phyloP scores from a whole-genome alignment of 2,329 filamentous ascomycete genomes.

The Fonsecaea monophora region DNA sequence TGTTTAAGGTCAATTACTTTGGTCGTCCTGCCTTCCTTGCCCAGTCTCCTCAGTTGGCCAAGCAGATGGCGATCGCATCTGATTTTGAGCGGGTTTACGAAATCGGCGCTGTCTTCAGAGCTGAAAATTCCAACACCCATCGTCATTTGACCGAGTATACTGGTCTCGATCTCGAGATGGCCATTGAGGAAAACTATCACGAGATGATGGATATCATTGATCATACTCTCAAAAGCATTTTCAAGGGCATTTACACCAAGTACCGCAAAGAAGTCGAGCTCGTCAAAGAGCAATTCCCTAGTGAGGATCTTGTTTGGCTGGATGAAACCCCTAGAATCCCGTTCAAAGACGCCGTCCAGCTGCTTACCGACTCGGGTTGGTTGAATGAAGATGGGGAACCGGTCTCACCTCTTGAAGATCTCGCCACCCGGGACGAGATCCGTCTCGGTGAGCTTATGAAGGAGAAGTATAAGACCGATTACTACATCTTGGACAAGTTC shows the following conservation, averaged over 20 bases:
- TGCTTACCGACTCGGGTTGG: constrained; percentile 81
- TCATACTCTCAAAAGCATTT: constrained; percentile 78
- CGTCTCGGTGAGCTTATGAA: constrained; percentile 83
- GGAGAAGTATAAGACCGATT: constrained; percentile 85
- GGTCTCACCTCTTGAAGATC: constrained; percentile 75
- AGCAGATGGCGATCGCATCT: constrained; percentile 89
- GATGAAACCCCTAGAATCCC: constrained; percentile 82
- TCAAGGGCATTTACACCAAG: constrained; percentile 72
- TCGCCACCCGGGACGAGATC: constrained; percentile 85
- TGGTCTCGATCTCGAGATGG: constrained; percentile 91
- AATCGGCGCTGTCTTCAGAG: constrained; percentile 87
- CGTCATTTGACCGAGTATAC: constrained; percentile 94
- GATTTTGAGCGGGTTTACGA: constrained; percentile 92
- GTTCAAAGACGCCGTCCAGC: constrained; percentile 78
- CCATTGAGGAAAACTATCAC: constrained; percentile 85
- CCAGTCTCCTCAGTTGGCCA: constrained; percentile 88
- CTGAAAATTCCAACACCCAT: constrained; percentile 95
- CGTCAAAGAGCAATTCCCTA: constrained; percentile 83
- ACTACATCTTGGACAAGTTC: constrained; percentile 95
- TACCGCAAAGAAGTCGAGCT: constrained; percentile 76
- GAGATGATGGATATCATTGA: constrained; percentile 83
- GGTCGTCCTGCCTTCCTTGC: constrained; percentile 84
- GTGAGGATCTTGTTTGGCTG: constrained; percentile 83
- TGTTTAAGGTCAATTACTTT: constrained; percentile 93
- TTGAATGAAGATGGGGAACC: constrained; percentile 76